Base-by-base conservation (phyloP, 2,329 filamentous ascomycete genomes). In the Sporothrix humicola region DNA sequence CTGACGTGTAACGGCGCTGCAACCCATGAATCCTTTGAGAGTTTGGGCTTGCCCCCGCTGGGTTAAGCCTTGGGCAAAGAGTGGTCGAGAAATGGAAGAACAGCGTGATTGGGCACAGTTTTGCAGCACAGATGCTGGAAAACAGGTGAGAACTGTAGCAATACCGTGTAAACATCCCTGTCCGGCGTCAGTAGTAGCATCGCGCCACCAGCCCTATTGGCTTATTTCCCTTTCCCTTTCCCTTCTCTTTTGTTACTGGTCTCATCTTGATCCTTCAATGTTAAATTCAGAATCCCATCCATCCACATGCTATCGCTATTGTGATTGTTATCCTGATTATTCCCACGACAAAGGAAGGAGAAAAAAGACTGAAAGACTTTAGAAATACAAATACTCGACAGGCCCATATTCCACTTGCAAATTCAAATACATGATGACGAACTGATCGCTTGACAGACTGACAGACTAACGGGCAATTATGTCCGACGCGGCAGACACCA, bases 121-220 rank as follows among this genome's bases (percentile, higher is more conserved):
- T n/a, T n/a, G n/a, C n/a, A n/a, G n/a, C n/a, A n/a, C n/a, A n/a
- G n/a, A n/a, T n/a, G n/a, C 4, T 20, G 50, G 4, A 54, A n/a
- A 20, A 12, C 23, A 26, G 23, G 23, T 50, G 50, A 54, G 17
- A 54, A 42, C 23, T 26, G 23, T 26, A 26, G 23, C 23, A 26
- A 26, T 26, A 26, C 23, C 23, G 23, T 26, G 23, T 26, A 26
- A 20, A 42, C 15, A 63, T 37, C 59, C 59, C 59, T 63, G 59
- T 63, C 59, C 17, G 37, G 17, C 58, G 59, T 63, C 59, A 63
- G 59, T 31, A 44, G 59, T 63, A 63, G 59, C 59, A 63, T 63
- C 59, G 59, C 59, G 59, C 59, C 37, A 44, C 2, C 59, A 63
- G 59, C 59, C 59, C 31, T 54, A 23, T 13, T 7, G 17, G n/a